Evolutionary conservation across 805 yeast species (phyloP).

Genomic region (Teunomyces aglyptinius): DNA sequence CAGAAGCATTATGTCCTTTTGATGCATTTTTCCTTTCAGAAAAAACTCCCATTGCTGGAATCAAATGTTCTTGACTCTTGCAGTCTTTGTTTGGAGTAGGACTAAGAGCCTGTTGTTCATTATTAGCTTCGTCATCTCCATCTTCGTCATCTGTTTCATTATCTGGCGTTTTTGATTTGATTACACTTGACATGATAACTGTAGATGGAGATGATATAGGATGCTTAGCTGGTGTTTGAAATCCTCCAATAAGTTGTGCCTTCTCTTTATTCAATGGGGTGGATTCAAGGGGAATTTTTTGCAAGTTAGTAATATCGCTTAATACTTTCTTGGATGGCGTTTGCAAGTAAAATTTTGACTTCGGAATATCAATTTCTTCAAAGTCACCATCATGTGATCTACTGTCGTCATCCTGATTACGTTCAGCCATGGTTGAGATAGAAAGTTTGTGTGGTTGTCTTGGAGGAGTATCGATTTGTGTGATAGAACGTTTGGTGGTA

Average conservation of each 20-base stretch:
- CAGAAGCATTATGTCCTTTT: background rate
- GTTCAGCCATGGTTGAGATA: slow-evolving; percentile 16
- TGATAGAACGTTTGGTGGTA: slow-evolving; percentile 33
- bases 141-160: slow-evolving; percentile 9
- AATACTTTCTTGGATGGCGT: slow-evolving; percentile 35
- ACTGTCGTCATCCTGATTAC: slow-evolving; percentile 15
- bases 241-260: slow-evolving; percentile 10
- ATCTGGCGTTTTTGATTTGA: slow-evolving; percentile 10
- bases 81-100: slow-evolving; percentile 38
- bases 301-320: slow-evolving; percentile 23
- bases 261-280: slow-evolving; percentile 6
- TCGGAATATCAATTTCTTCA: slow-evolving; percentile 13
- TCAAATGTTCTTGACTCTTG: slow-evolving; percentile 14
- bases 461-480: slow-evolving; percentile 39
- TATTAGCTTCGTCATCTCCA: slow-evolving; percentile 5
- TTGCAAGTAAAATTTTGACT: slow-evolving; percentile 17
- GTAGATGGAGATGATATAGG: slow-evolving; percentile 42
- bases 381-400: slow-evolving; percentile 12
- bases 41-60: slow-evolving; percentile 40
- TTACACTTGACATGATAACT: slow-evolving; percentile 36
- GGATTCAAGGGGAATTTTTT: slow-evolving; percentile 15
- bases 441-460: slow-evolving; percentile 32
- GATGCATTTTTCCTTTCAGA: slow-evolving; percentile 22
- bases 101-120: slow-evolving; percentile 25
- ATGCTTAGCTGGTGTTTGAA: slow-evolving; percentile 34